Evolutionary conservation across 768 basidiomycete species (phyloP).

Genomic region (Rubroboletus satanas): DNA sequence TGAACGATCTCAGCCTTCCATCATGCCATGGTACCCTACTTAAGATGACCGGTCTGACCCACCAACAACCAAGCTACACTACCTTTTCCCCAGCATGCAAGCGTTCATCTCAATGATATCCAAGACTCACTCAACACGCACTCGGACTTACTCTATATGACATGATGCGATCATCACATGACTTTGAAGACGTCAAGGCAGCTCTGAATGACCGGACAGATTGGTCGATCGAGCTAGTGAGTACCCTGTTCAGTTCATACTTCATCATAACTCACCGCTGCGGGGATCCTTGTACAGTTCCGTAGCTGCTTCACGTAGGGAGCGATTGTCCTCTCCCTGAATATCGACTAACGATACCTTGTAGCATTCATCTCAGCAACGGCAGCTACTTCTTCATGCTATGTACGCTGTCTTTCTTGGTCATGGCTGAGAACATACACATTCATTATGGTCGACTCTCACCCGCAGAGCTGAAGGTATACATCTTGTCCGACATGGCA

Average conservation of each 20-base stretch:
- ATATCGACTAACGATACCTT: conserved; percentile 1
- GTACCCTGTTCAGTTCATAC: neutral
- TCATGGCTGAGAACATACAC: conserved; percentile 19
- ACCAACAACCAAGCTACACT: neutral
- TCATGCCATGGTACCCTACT: neutral
- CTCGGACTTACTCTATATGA: conserved; percentile 16
- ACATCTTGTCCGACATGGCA: neutral
- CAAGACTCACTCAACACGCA: neutral
- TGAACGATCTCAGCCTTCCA: neutral
- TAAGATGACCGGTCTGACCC: neutral
- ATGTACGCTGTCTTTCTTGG: conserved; percentile 12
- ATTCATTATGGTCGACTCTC: conserved; percentile 22
- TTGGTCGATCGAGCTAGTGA: conserved; percentile 25
- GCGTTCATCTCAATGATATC: neutral
- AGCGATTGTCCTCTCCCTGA: neutral
- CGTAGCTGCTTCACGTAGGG: conserved; percentile 12
- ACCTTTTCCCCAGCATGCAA: conserved; percentile 5
- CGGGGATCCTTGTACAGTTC: neutral
- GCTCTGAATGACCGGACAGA: conserved; percentile 12
- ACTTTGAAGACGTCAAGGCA: conserved; percentile 21
- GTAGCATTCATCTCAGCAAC: conserved; percentile 18
- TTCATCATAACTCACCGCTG: neutral
- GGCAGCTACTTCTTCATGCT: conserved; percentile 9
- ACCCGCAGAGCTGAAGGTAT: conserved; percentile 24
- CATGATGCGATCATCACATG: conserved; percentile 12